Percentiles rank a stretch among this genome's conserved stretches.
Evolutionary conservation across 169 alveolate genomes (phyloP).

Genomic region (Toxoplasma gondii): DNA sequence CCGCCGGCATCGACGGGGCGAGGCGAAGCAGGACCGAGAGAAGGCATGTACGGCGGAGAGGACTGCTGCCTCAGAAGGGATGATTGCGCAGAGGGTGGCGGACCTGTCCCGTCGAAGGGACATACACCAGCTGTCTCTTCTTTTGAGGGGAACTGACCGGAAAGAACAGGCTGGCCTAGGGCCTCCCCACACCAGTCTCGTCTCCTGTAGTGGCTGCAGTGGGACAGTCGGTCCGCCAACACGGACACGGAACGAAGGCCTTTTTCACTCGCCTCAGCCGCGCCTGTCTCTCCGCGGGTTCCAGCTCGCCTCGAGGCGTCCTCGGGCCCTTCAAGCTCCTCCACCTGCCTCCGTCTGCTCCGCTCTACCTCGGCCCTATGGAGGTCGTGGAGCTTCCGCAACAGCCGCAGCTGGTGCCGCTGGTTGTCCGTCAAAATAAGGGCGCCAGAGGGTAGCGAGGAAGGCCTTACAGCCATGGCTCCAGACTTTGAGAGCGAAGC

Average conservation of each 20-base stretch:
- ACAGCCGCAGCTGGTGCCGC: not conserved
- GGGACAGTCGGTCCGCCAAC: not conserved
- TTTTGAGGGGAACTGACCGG: not conserved
- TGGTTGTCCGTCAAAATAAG: not conserved
- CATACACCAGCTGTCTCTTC: not conserved
- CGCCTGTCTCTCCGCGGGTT: not conserved
- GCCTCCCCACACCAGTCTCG: not conserved
- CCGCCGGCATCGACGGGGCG: not conserved
- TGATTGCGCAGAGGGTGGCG: not conserved
- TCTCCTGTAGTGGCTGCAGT: not conserved
- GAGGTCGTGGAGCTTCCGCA: not conserved
- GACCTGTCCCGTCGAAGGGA: not conserved
- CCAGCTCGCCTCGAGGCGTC: not conserved
- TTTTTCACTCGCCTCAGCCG: not conserved
- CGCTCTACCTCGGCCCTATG: not conserved
- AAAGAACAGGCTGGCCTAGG: not conserved
- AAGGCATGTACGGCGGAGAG: not conserved
- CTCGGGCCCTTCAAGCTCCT: not conserved
- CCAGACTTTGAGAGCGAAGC: not conserved
- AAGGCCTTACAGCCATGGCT: not conserved
- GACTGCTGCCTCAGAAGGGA: not conserved
- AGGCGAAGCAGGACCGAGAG: not conserved
- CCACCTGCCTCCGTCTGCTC: not conserved
- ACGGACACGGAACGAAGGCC: not conserved
- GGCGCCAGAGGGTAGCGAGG: not conserved